These are phyloP conservation scores for Ophioceras dolichostomum DNA, from an alignment of 2,329 filamentous ascomycete species.

Conservation along the genomic window DNA sequence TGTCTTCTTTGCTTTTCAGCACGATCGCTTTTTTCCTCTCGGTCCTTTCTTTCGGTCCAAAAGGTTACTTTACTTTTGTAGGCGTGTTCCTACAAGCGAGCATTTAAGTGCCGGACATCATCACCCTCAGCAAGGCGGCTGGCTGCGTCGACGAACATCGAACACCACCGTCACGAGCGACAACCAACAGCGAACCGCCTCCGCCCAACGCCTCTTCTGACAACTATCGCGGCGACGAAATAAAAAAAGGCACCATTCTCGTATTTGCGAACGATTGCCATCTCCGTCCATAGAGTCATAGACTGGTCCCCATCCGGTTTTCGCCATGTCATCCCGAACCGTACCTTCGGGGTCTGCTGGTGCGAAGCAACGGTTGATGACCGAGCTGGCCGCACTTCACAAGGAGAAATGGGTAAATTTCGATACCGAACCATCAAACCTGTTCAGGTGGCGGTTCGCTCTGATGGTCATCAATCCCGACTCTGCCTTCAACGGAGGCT, in stretches of 20 bases:
- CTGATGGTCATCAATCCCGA: slow-evolving; percentile 90
- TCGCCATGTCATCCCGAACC: neutral
- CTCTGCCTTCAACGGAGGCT: slow-evolving; percentile 84
- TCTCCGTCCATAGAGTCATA: no score
- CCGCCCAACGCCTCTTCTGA: neutral
- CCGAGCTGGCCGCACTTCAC: slow-evolving; percentile 67
- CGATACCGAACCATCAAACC: slow-evolving; percentile 56
- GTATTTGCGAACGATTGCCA: no score
- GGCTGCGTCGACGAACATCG: no score
- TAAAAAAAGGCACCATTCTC: no score
- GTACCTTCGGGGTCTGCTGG: slow-evolving; percentile 15
- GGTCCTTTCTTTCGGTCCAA: neutral
- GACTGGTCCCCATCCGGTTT: no score
- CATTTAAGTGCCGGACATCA: no score
- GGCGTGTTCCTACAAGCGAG: no score
- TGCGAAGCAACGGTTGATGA: slow-evolving; percentile 76
- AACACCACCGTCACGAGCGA: no score
- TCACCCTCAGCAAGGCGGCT: no score
- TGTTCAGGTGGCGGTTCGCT: slow-evolving; percentile 78
- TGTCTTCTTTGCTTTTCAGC: neutral
- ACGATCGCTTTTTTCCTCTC: neutral
- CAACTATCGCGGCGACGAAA: neutral
- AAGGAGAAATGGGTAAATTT: slow-evolving; percentile 94
- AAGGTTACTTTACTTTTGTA: no score
- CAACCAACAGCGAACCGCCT: no score